A percentile compares a stretch with the other conserved stretches of the same genome.
These are phyloP conservation scores for Ceratopteris richardii DNA, from an alignment of 75 land plant genomes.

Conservation along the genomic window DNA sequence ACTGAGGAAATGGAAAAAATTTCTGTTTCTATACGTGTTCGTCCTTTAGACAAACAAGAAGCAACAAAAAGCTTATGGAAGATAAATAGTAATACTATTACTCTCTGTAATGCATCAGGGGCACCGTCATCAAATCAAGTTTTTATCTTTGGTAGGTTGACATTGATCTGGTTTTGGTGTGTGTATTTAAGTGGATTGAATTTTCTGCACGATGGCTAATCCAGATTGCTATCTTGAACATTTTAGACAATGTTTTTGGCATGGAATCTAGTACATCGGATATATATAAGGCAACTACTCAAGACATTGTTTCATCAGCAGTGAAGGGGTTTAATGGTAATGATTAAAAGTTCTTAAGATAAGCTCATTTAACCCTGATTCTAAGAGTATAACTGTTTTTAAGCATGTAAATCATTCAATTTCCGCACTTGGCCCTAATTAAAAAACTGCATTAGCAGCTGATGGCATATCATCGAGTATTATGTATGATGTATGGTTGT, in stretches of 20 bases:
- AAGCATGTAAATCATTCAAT: too few relatives aligned
- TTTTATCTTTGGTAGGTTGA: constrained; percentile 61
- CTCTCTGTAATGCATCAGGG: constrained; percentile 28
- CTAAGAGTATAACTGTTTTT: too few relatives aligned
- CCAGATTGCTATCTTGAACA: too few relatives aligned
- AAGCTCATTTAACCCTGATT: too few relatives aligned
- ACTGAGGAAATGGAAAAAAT: constrained; percentile 67
- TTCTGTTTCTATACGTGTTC: constrained; percentile 65
- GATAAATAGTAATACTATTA: constrained; percentile 63
- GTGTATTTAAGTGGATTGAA: too few relatives aligned
- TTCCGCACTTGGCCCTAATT: too few relatives aligned
- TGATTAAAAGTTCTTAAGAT: constrained; percentile 2
- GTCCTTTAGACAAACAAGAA: constrained; percentile 78
- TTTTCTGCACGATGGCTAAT: too few relatives aligned
- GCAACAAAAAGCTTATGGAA: constrained; percentile 76
- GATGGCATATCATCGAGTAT: too few relatives aligned
- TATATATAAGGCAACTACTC: constrained; percentile 67
- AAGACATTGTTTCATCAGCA: constrained; percentile 76
- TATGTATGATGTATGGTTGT: too few relatives aligned
- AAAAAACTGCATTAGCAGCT: too few relatives aligned
- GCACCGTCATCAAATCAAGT: constrained; percentile 20
- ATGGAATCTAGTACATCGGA: constrained; percentile 66
- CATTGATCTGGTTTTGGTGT: neutral
- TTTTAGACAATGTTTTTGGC: constrained; percentile 71
- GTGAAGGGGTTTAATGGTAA: constrained; percentile 91